Percentiles rank a stretch among this genome's conserved stretches.
These are phyloP conservation scores for Orychophragmus violaceus DNA, from an alignment of 345 rosid genomes.

Conservation along the genomic window DNA sequence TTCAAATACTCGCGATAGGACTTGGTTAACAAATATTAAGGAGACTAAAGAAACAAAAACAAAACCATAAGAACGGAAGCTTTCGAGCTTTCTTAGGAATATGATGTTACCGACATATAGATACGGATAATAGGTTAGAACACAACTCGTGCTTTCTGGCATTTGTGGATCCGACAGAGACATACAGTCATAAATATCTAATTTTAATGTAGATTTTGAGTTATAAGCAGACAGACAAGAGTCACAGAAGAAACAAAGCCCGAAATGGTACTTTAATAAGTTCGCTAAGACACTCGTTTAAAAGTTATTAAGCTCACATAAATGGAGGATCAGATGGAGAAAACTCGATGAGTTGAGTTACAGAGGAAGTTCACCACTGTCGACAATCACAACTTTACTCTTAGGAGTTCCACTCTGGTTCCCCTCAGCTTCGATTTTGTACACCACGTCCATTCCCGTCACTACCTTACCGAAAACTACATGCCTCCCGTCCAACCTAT, in stretches of 20 bases:
- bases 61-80: too few relatives aligned
- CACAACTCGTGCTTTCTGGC: background rate
- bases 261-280: background rate
- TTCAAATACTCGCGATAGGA: background rate
- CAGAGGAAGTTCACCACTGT: slow-evolving; percentile 89
- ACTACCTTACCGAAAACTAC: slow-evolving; percentile 95
- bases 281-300: background rate
- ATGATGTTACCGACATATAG: background rate
- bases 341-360: slow-evolving; percentile 21
- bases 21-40: too few relatives aligned
- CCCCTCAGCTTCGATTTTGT: slow-evolving; percentile 94
- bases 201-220: background rate
- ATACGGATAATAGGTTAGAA: too few relatives aligned
- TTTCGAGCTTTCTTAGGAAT: too few relatives aligned
- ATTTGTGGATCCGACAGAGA: too few relatives aligned
- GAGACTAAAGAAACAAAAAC: too few relatives aligned
- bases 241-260: background rate
- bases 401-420: slow-evolving; percentile 75
- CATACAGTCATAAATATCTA: background rate
- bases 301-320: background rate
- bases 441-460: slow-evolving; percentile 85
- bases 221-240: background rate
- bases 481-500: slow-evolving; percentile 90
- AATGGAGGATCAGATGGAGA: background rate
- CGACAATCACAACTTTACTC: slow-evolving; percentile 78